A percentile compares a stretch with the other conserved stretches of the same genome.
These are phyloP conservation scores for Wallacemonas sp. DNA, from an alignment of 208 protist species.

Conservation along the genomic window DNA sequence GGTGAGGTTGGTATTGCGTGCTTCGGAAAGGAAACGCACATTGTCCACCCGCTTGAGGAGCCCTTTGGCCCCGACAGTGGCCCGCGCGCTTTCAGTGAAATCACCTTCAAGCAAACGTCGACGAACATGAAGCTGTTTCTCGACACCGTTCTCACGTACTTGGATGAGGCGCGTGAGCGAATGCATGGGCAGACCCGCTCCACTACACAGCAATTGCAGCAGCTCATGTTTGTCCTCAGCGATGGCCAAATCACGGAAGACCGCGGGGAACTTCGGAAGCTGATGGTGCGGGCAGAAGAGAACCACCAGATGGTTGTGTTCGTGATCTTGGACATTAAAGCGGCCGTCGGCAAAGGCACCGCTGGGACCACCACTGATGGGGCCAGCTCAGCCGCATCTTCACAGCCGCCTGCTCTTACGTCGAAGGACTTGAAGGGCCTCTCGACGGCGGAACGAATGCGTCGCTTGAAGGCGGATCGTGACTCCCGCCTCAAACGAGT, in stretches of 20 bases:
- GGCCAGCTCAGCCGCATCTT: background rate
- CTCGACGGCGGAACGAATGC: conserved; percentile 77
- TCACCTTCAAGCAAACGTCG: conserved; percentile 95
- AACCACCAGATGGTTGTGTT: conserved; percentile 96
- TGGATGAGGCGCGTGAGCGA: conserved; percentile 74
- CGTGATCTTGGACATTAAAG: conserved; percentile 93
- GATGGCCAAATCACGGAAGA: conserved; percentile 96
- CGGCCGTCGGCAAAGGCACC: conserved; percentile 13
- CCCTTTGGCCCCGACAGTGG: conserved; percentile 94
- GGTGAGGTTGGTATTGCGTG: conserved; percentile 95
- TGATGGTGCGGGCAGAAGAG: conserved; percentile 84
- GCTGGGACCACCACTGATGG: background rate
- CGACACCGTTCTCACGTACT: conserved; percentile 64
- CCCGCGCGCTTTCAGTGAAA: conserved; percentile 89
- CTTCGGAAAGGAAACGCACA: conserved; percentile 95
- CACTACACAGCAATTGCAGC: conserved; percentile 90
- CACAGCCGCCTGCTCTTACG: conserved; percentile 28
- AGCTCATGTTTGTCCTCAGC: conserved; percentile 98
- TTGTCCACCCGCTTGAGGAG: conserved; percentile 96
- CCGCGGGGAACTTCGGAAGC: conserved; percentile 74
- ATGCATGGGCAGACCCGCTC: conserved; percentile 75
- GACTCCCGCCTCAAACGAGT: conserved; percentile 79
- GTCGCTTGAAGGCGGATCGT: conserved; percentile 84
- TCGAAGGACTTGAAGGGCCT: conserved; percentile 59
- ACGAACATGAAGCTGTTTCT: conserved; percentile 93